phyloP scores from a whole-genome alignment of 148 eudicot species.

The Camellia granthamiana region DNA sequence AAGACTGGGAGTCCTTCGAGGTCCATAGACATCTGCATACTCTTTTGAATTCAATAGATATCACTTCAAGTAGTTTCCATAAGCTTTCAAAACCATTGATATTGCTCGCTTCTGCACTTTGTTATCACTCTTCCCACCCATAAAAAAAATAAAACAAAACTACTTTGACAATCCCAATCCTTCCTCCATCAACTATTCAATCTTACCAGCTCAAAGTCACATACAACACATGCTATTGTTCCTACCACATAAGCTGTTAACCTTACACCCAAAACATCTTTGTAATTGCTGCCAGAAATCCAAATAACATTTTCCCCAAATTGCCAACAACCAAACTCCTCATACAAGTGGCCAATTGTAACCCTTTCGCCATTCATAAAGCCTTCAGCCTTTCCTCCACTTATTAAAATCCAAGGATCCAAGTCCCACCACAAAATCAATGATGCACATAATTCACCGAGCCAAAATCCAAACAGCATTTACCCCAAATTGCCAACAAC shows the following conservation, averaged over 20 bases:
- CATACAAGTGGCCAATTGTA: not conserved
- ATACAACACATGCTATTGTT: not conserved
- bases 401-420: too few relatives aligned
- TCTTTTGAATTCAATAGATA: too few relatives aligned
- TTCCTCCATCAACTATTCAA: not conserved
- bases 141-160: not conserved
- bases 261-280: not conserved
- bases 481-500: too few relatives aligned
- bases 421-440: too few relatives aligned
- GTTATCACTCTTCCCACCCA: not conserved
- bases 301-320: not conserved
- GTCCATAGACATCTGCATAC: not conserved
- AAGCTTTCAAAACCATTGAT: not conserved
- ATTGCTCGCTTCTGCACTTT: not conserved
- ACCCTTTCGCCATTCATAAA: not conserved
- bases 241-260: not conserved
- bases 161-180: not conserved
- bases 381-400: not conserved
- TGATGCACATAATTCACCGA: too few relatives aligned
- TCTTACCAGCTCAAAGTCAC: not conserved
- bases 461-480: too few relatives aligned
- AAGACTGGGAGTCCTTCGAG: too few relatives aligned
- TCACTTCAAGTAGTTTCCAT: not conserved
- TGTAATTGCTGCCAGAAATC: not conserved
- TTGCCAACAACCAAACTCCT: conserved; percentile 2